Percentiles rank a stretch among this genome's conserved stretches.
Conservation (phyloP, 192 early-diverging fungal species). For the Neocallimastix lanati region DNA sequence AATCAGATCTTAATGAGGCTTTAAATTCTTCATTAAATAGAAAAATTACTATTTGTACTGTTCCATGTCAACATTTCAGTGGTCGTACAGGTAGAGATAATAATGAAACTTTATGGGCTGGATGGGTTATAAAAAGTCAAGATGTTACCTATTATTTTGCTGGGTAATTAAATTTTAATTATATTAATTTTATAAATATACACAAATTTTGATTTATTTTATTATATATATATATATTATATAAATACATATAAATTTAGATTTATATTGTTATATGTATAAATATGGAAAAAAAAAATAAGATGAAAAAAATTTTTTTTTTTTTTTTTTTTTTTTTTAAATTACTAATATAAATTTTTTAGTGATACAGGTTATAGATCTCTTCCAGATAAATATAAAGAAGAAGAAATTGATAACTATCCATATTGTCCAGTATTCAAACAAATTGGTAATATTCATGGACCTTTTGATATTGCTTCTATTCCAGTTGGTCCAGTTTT, state of each 20-base stretch:
- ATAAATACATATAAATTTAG: no score
- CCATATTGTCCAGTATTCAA: constrained; percentile 66
- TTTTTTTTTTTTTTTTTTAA: background rate
- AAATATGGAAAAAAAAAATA: no score
- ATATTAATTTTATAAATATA: background rate
- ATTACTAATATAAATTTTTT: no score
- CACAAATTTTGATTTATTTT: no score
- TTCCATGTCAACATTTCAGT: constrained; percentile 31
- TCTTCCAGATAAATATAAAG: constrained; percentile 16
- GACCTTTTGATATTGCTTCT: constrained; percentile 48
- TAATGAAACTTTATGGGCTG: constrained; percentile 61
- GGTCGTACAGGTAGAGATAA: constrained; percentile 41
- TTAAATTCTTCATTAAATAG: background rate
- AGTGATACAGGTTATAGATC: constrained; percentile 67
- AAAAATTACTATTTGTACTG: background rate
- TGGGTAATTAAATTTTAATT: background rate
- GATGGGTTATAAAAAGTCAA: constrained; percentile 24
- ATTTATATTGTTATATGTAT: no score
- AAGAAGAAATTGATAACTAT: constrained; percentile 16
- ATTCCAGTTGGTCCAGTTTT: constrained; percentile 75
- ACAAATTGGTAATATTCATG: constrained; percentile 56
- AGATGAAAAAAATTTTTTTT: no score
- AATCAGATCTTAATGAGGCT: background rate
- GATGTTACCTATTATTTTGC: background rate
- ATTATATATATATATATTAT: no score